Percentiles rank a stretch among this genome's conserved stretches.
Conservation (phyloP, 768 basidiomycete species). For the Naganishia randhawae region DNA sequence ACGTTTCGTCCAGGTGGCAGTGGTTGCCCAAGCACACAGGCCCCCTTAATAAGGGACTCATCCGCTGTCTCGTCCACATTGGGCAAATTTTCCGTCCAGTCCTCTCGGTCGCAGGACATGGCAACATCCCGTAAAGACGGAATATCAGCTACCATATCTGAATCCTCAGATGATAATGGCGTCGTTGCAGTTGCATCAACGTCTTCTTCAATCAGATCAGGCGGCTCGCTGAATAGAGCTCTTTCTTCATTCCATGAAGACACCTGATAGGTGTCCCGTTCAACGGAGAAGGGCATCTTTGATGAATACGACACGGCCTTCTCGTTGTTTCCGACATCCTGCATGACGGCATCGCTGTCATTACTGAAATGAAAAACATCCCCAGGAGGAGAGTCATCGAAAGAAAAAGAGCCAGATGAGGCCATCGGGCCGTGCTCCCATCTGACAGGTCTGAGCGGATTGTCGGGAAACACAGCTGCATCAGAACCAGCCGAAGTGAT, state of each 20-base stretch:
- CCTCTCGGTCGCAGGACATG: background rate
- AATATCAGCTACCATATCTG: background rate
- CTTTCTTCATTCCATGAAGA: background rate
- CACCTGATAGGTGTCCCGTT: no score
- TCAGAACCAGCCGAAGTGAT: background rate
- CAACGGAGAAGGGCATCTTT: background rate
- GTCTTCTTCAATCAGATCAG: constrained; percentile 8
- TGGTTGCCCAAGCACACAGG: constrained; percentile 12
- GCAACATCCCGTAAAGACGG: background rate
- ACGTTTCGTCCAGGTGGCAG: background rate
- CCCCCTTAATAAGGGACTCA: constrained; percentile 11
- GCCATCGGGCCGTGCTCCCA: background rate
- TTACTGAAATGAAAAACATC: background rate
- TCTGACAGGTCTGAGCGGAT: constrained; percentile 3
- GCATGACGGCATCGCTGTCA: background rate
- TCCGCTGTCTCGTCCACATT: background rate
- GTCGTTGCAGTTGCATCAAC: background rate
- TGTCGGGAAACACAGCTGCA: background rate
- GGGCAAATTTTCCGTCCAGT: background rate
- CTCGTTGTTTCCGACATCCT: background rate
- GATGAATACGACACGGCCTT: background rate
- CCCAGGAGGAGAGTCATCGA: background rate
- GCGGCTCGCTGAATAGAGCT: background rate
- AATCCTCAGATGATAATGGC: background rate
- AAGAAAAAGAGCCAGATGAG: background rate